Conservation (phyloP, 2,329 filamentous ascomycete species). For the Aspergillus jensenii region DNA sequence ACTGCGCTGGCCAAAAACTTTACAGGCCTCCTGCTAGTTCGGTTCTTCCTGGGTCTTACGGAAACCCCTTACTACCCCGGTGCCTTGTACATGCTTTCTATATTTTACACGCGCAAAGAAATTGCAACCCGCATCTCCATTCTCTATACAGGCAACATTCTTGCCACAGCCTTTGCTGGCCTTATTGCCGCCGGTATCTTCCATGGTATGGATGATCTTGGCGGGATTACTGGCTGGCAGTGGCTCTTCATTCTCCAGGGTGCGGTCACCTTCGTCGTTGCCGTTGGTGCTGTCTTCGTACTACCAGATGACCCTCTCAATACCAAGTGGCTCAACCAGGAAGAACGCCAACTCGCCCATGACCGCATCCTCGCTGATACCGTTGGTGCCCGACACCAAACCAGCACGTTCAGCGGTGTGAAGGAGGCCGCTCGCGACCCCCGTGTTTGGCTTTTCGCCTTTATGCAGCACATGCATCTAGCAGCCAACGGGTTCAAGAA, state of each 20-base stretch:
- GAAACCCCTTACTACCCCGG: constrained; percentile 57
- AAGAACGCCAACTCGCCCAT: constrained; percentile 43
- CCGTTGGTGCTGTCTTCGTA: constrained; percentile 40
- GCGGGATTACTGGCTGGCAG: constrained; percentile 58
- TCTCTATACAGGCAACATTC: constrained; percentile 60
- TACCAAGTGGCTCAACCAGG: constrained; percentile 27
- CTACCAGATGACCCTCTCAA: constrained; percentile 45
- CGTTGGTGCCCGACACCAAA: constrained; percentile 42
- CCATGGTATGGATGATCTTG: constrained; percentile 57
- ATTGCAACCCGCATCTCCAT: constrained; percentile 57
- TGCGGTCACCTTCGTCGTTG: constrained; percentile 45
- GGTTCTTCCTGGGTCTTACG: constrained; percentile 39
- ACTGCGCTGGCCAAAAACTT: constrained; percentile 39
- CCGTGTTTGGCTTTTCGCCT: constrained; percentile 43
- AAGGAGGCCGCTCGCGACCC: constrained; percentile 28
- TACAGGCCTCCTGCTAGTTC: constrained; percentile 37
- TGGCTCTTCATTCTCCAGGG: constrained; percentile 49
- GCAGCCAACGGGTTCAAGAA: constrained; percentile 47
- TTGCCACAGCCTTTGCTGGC: constrained; percentile 61
- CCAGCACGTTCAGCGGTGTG: constrained; percentile 42
- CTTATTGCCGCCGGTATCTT: constrained; percentile 60
- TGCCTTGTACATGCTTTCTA: constrained; percentile 61
- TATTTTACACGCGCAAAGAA: constrained; percentile 65
- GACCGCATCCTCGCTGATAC: constrained; percentile 48
- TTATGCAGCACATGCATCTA: constrained; percentile 51